A percentile compares a stretch with the other conserved stretches of the same genome.
These are phyloP conservation scores for Ramaria sp. DNA, from an alignment of 768 basidiomycete species.

Conservation along the genomic window DNA sequence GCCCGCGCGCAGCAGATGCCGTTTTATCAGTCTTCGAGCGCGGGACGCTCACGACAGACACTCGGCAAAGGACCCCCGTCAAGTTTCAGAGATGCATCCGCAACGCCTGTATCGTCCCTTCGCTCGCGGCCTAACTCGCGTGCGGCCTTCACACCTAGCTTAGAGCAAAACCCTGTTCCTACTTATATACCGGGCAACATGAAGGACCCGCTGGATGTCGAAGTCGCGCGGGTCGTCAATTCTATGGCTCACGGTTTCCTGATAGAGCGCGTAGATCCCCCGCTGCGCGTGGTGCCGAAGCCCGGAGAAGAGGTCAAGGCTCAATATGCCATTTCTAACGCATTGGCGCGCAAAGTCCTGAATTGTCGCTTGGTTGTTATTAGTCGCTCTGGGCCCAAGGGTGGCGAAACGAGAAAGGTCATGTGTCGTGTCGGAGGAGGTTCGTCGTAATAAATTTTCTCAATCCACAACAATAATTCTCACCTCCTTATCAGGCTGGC, in stretches of 20 bases:
- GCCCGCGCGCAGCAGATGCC: slow-evolving; percentile 51
- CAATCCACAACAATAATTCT: not conserved
- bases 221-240: slow-evolving; percentile 69
- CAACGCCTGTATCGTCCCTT: slow-evolving; percentile 27
- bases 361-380: slow-evolving; percentile 74
- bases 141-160: slow-evolving; percentile 50
- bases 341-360: slow-evolving; percentile 61
- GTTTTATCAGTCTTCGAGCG: slow-evolving; percentile 27
- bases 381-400: slow-evolving; percentile 38
- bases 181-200: slow-evolving; percentile 54
- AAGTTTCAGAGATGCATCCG: slow-evolving; percentile 21
- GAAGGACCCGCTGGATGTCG: slow-evolving; percentile 73
- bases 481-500: slow-evolving; percentile 6
- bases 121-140: slow-evolving; percentile 24
- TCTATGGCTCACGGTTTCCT: slow-evolving; percentile 65
- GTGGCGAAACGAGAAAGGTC: slow-evolving; percentile 59
- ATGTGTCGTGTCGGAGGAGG: slow-evolving; percentile 88
- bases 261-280: slow-evolving; percentile 74
- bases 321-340: slow-evolving; percentile 71
- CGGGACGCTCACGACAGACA: slow-evolving; percentile 4
- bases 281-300: slow-evolving; percentile 48
- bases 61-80: slow-evolving; percentile 14
- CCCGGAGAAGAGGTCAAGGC: slow-evolving; percentile 75
- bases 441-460: slow-evolving; percentile 22
- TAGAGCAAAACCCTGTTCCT: slow-evolving; percentile 42